A percentile compares a stretch with the other conserved stretches of the same genome.
phyloP scores from a whole-genome alignment of 768 basidiomycete genomes.

The Mycena venus region DNA sequence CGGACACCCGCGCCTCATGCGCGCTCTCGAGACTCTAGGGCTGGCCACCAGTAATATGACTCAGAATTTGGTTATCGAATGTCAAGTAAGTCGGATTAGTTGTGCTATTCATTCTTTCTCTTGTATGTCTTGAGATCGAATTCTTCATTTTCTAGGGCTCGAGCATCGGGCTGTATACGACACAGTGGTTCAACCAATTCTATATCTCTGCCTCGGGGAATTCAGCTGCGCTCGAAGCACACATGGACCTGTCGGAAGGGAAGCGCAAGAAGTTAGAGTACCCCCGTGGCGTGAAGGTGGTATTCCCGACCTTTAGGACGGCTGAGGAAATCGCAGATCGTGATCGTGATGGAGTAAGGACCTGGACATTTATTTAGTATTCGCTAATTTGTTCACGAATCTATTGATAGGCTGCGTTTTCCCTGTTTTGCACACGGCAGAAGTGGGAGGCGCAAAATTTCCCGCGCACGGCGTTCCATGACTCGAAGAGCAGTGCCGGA shows the following conservation, averaged over 20 bases:
- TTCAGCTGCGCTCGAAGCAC: constrained; percentile 71
- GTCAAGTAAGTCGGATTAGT: constrained; percentile 88
- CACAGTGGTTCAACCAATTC: constrained; percentile 90
- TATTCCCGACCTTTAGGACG: constrained; percentile 84
- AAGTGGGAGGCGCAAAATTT: constrained; percentile 82
- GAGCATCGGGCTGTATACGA: constrained; percentile 83
- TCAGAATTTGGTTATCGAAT: constrained; percentile 77
- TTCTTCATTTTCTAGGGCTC: constrained; percentile 77
- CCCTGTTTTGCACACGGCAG: constrained; percentile 84
- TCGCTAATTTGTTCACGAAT: neutral
- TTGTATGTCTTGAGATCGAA: neutral
- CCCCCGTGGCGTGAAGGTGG: constrained; percentile 70
- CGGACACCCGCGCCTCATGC: constrained; percentile 85
- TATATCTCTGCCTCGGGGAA: constrained; percentile 78
- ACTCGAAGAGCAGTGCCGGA: constrained; percentile 86
- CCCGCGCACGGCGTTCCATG: constrained; percentile 78
- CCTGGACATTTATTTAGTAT: constrained; percentile 60
- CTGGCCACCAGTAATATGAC: constrained; percentile 60
- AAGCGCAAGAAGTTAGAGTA: constrained; percentile 70
- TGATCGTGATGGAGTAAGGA: no score
- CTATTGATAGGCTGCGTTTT: constrained; percentile 78
- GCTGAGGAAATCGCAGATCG: no score
- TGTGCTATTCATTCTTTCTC: neutral
- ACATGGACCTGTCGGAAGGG: constrained; percentile 73
- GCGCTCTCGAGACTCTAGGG: constrained; percentile 75